Conservation (phyloP, 2,329 filamentous ascomycete species). For the Cladorrhinum sp. region DNA sequence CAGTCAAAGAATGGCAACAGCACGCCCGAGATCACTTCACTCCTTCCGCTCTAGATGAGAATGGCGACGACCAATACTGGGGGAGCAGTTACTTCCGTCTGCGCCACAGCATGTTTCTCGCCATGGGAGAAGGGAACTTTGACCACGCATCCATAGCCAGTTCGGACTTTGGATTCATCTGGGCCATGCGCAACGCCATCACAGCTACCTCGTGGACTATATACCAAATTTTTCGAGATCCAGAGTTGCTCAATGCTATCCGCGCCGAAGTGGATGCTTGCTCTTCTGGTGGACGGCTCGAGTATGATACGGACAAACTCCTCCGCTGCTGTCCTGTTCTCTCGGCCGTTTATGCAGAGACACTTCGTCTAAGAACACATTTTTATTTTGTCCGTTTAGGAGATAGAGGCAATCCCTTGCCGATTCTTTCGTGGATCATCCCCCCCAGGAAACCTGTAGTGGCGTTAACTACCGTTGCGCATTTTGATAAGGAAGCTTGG, state of each 20-base stretch:
- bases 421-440: conserved; percentile 22
- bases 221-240: neutral
- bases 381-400: conserved; percentile 32
- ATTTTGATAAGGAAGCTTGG: conserved; percentile 30
- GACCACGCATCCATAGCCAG: neutral
- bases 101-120: neutral
- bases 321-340: conserved; percentile 27
- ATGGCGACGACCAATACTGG: neutral
- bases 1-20: neutral
- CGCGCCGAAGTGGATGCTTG: neutral
- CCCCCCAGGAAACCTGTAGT: conserved; percentile 27
- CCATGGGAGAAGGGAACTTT: neutral
- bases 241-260: neutral
- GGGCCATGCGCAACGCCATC: neutral
- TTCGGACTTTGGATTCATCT: neutral
- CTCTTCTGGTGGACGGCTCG: neutral
- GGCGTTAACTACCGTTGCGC: conserved; percentile 29
- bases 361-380: conserved; percentile 30
- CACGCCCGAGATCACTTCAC: neutral
- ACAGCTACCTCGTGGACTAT: neutral
- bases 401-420: conserved; percentile 10
- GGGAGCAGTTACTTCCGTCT: neutral
- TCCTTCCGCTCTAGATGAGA: neutral
- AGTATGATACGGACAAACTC: neutral
- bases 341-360: conserved; percentile 31